Base-by-base conservation (phyloP, 495 filamentous ascomycete species). In the Aspergillus mulundensis region DNA sequence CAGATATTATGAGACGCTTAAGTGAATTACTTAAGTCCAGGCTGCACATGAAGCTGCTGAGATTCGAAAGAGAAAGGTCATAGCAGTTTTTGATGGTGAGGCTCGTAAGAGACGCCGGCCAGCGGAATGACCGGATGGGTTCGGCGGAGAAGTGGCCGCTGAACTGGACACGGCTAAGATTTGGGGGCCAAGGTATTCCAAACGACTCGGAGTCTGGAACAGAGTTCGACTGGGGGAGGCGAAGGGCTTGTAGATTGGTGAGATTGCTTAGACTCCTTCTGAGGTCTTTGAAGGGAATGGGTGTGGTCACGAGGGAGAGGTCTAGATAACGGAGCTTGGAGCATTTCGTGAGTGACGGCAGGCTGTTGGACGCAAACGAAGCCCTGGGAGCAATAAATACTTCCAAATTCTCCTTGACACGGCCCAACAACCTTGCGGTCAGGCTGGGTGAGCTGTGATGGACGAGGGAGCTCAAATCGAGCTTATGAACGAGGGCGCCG, bases 331-430 rank as follows among this genome's bases (percentile, higher is more conserved):
- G 66, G 8, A 89, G 73, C 8, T 77, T 68, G 10, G 61, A 60
- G 67, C 85, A 88, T 74, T 87, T 86, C 12, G 78, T 73, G 15
- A 90, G 66, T 12, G 83, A 74, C 11, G 85, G 81, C 53, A 88
- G 78, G 58, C 81, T 83, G 57, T 86, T 87, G 41, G 84, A 68
- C 8, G 78, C 76, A 61, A 91, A 91, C 11, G 78, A 79, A 2
- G 83, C 75, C 43, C 82, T 83, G 0, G 87, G 87, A 14, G 87
- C 87, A 32, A 82, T 67, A 61, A 91, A 87, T 28, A 71, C 70
- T 44, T 83, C 78, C 8, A 91, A 67, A 18, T 72, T 77, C 19
- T 63, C 67, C 52, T 86, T 86, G 11, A 83, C 72, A 18, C 83
- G 68, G 5, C 81, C 80, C 18, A 91, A 63, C 12, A 91, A 65